Conservation (phyloP, 2,329 filamentous ascomycete genomes). For the Cladosporium sphaerospermum region DNA sequence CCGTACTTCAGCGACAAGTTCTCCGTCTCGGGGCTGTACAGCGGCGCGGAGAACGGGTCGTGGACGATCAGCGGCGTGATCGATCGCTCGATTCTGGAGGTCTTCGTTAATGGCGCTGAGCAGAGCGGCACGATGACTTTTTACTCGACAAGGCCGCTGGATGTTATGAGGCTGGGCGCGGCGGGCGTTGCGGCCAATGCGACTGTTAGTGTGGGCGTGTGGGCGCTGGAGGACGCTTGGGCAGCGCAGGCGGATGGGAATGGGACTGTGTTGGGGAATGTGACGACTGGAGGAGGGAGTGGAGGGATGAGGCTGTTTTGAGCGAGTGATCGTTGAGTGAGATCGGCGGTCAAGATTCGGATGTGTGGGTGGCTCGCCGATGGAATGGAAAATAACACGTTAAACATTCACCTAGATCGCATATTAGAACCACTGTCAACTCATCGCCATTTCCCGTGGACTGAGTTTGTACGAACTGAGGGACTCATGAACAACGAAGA, state of each 20-base stretch:
- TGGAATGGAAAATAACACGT: no score
- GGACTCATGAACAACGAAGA: no score
- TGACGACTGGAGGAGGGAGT: constrained; percentile 17
- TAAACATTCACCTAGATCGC: no score
- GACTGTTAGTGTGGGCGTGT: constrained; percentile 34
- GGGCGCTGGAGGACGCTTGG: constrained; percentile 36
- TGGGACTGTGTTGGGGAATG: constrained; percentile 32
- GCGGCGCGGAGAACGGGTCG: constrained; percentile 21
- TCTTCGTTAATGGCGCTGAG: constrained; percentile 49
- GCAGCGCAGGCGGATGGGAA: constrained; percentile 25
- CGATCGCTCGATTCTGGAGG: constrained; percentile 50
- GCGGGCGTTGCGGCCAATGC: constrained; percentile 32
- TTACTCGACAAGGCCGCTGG: constrained; percentile 42
- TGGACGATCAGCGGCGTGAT: constrained; percentile 46
- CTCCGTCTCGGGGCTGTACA: constrained; percentile 28
- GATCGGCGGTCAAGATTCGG: no score
- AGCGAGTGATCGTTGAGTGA: neutral
- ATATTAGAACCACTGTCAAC: no score
- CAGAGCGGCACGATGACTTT: constrained; percentile 47
- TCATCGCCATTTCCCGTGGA: no score
- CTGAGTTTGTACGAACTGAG: no score
- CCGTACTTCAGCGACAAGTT: constrained; percentile 53
- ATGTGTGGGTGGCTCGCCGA: no score
- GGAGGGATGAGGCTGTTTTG: neutral
- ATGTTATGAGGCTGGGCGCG: constrained; percentile 32